Evolutionary conservation across 495 filamentous ascomycete genomes (phyloP).

Genomic region (Aspergillus nanangensis): DNA sequence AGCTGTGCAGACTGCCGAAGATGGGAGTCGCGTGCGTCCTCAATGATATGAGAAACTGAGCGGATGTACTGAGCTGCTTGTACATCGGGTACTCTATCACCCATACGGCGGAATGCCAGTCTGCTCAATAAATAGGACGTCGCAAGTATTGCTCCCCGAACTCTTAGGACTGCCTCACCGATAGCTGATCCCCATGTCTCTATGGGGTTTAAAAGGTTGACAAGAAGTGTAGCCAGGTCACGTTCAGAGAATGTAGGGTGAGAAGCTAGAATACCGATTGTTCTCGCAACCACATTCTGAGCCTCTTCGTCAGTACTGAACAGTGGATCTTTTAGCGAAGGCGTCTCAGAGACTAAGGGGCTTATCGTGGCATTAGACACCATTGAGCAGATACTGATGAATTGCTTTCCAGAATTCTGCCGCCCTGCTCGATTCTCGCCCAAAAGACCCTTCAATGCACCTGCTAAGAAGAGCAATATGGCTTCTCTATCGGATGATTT

Average conservation of each 20-base stretch:
- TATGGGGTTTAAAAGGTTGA: slow-evolving; percentile 34
- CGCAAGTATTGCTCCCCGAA: slow-evolving; percentile 57
- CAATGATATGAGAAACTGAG: slow-evolving; percentile 42
- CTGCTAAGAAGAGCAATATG: slow-evolving; percentile 41
- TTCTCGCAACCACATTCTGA: slow-evolving; percentile 58
- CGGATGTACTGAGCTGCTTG: slow-evolving; percentile 33
- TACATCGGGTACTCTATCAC: slow-evolving; percentile 24
- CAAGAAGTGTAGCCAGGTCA: slow-evolving; percentile 33
- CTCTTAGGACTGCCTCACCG: slow-evolving; percentile 55
- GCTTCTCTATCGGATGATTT: slow-evolving; percentile 21
- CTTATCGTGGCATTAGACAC: slow-evolving; percentile 49
- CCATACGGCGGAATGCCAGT: slow-evolving; percentile 42
- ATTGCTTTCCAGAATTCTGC: slow-evolving; percentile 52
- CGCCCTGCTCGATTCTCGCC: slow-evolving; percentile 40
- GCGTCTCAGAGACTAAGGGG: slow-evolving; percentile 40
- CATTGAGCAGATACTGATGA: slow-evolving; percentile 66
- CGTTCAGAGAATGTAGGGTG: slow-evolving; percentile 45
- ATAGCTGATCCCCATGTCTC: slow-evolving; percentile 52
- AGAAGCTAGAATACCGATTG: slow-evolving; percentile 74
- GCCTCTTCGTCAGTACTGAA: slow-evolving; percentile 64
- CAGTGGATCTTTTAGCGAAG: slow-evolving; percentile 52
- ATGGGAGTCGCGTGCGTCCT: slow-evolving; percentile 47
- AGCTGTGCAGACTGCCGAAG: slow-evolving; percentile 57
- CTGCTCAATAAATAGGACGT: slow-evolving; percentile 58
- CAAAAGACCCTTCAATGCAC: slow-evolving; percentile 57